Base-by-base conservation (phyloP, 352 stramenopile species). In the Phytophthora constricta region DNA sequence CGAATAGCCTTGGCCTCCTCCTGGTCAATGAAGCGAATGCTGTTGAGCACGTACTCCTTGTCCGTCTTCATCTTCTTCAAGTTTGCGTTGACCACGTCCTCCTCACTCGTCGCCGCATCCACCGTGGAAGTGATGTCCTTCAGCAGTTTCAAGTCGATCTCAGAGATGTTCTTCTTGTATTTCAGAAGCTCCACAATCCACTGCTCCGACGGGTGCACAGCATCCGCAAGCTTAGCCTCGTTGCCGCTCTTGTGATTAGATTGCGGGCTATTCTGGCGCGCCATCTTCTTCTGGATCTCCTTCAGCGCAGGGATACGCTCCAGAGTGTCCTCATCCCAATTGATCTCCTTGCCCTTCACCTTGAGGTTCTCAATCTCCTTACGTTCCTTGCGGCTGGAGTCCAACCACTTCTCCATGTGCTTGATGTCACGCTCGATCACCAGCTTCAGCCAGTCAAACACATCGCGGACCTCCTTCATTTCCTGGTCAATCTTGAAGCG, bases 31-130 rank as follows among this genome's bases (percentile, higher is more conserved):
- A 96, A 93, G 50, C 88, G 88, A 58, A 96, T 90, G 69, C 83
- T 91, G 77, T 96, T 96, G 2, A 96, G 80, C 70, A 96, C 84
- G 69, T 93, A 93, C 74, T 96, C 88, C 80, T 94, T 94, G 76
- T 92, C 84, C 47, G 74, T 80, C 78, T 93, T 92, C 82, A 96
- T 93, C 74, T 90, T 92, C 67, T 94, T 90, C 2, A 96, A 60
- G 48, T 88, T 77, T 14, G 73, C 63, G 25, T 74, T 74, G 20
- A 96, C 88, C 20, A 83, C 72, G 19, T 84, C 73, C 63, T 96
- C 88, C 59, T 96, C 88, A 9, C 74, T 79, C 34, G 72, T 74
- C 43, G 82, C 82, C 7, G 59, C 48, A 52, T 88, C 75, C 26
- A 89, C 62, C 47, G 86, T 82, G 43, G 71, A 62, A 17, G 74